These are phyloP conservation scores for Geranomyces michiganensis DNA, from an alignment of 192 early-diverging fungal species.

Conservation along the genomic window DNA sequence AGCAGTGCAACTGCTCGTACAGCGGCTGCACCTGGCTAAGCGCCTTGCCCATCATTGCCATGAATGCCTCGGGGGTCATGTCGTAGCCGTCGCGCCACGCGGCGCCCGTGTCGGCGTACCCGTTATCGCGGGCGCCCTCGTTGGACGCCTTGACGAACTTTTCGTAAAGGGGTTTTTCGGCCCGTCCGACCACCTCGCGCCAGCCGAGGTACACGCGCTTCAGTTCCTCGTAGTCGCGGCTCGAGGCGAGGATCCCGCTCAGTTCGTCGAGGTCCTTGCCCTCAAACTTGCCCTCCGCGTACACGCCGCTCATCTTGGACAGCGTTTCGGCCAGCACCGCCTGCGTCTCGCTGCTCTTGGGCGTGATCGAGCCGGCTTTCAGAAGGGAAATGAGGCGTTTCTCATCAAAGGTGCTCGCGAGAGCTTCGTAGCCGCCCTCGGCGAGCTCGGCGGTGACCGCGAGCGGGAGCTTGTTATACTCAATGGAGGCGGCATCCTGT, in stretches of 20 bases:
- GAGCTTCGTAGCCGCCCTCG: neutral
- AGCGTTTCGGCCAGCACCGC: slow-evolving; percentile 20
- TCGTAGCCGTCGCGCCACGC: slow-evolving; percentile 36
- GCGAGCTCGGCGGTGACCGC: slow-evolving; percentile 5
- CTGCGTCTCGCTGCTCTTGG: slow-evolving; percentile 13
- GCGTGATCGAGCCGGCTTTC: neutral
- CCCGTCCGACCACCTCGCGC: slow-evolving; percentile 31
- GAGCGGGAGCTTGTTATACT: neutral
- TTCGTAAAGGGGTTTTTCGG: slow-evolving; percentile 15
- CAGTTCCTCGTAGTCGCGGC: slow-evolving; percentile 33
- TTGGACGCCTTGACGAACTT: slow-evolving; percentile 32
- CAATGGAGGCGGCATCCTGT: neutral
- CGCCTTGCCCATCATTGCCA: slow-evolving; percentile 28
- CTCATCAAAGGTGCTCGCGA: slow-evolving; percentile 16
- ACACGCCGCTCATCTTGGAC: slow-evolving; percentile 28
- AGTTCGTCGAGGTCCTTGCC: slow-evolving; percentile 35
- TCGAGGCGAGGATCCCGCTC: slow-evolving; percentile 29
- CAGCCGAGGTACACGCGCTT: slow-evolving; percentile 34
- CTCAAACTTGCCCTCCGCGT: slow-evolving; percentile 22
- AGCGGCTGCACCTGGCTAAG: slow-evolving; percentile 32
- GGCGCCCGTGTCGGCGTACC: slow-evolving; percentile 27
- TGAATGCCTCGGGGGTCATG: slow-evolving; percentile 35
- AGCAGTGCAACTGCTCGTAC: slow-evolving; percentile 42
- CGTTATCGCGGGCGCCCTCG: slow-evolving; percentile 32
- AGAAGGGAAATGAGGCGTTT: slow-evolving; percentile 20